Percentiles rank a stretch among this genome's conserved stretches.
Evolutionary conservation across 2,329 filamentous ascomycete genomes (phyloP).

Genomic region (Phoma sp.): DNA sequence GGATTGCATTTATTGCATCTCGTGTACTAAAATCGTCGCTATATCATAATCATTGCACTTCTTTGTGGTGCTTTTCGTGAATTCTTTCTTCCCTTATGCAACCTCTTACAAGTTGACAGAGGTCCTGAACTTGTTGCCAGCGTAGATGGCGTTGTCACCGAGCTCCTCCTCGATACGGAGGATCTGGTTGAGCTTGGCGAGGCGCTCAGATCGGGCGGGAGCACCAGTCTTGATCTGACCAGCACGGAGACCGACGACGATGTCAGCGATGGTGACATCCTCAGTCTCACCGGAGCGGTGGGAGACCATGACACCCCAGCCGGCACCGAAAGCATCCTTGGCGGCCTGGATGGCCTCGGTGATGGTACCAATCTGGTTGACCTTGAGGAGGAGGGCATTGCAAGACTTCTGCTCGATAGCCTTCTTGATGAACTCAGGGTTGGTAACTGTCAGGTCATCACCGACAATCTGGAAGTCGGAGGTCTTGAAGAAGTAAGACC

Average conservation of each 20-base stretch:
- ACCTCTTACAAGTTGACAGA: conserved; percentile 72
- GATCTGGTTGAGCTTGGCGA: conserved; percentile 99
- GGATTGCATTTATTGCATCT: conserved; percentile 21
- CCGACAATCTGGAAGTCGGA: conserved; percentile 98
- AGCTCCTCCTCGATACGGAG: conserved; percentile 99
- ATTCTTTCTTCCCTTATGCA: neutral
- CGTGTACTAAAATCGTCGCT: conserved; percentile 21
- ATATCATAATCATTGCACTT: conserved; percentile 22
- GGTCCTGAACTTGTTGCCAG: conserved; percentile 89
- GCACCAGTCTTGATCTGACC: conserved; percentile 77
- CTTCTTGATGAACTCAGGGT: conserved; percentile 99
- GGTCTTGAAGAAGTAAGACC: conserved; percentile 99
- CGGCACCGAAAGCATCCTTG: conserved; percentile 93
- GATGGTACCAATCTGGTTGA: conserved; percentile 99
- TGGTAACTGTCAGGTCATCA: conserved; percentile 99
- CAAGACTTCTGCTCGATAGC: conserved; percentile 98
- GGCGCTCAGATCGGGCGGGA: conserved; percentile 93
- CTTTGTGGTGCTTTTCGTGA: conserved; percentile 15
- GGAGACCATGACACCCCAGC: conserved; percentile 99
- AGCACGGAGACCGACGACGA: conserved; percentile 93
- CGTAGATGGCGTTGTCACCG: conserved; percentile 81
- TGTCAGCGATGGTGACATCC: conserved; percentile 98
- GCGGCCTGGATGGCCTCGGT: conserved; percentile 99
- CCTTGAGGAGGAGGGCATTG: conserved; percentile 98
- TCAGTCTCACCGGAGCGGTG: conserved; percentile 99